These are phyloP conservation scores for Cladophialophora exuberans DNA, from an alignment of 2,329 filamentous ascomycete genomes.

Conservation along the genomic window DNA sequence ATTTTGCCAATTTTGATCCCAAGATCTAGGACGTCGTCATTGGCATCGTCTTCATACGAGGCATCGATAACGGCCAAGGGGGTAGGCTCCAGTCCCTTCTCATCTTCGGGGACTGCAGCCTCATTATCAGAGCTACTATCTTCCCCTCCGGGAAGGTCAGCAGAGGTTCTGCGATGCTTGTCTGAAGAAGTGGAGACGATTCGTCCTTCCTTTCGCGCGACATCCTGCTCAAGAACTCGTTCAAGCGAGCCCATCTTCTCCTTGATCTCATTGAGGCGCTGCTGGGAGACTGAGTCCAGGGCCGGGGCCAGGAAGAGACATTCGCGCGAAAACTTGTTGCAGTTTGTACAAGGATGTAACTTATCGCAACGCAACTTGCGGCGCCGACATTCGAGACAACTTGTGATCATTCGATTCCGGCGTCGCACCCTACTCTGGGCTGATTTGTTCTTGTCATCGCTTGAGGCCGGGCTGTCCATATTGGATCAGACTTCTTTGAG, in stretches of 20 bases:
- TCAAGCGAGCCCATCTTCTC: slow-evolving; percentile 76
- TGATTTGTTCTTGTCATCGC: slow-evolving; percentile 21
- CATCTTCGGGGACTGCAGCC: slow-evolving; percentile 53
- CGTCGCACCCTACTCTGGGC: slow-evolving; percentile 50
- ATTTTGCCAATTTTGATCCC: slow-evolving; percentile 73
- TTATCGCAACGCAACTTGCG: slow-evolving; percentile 81
- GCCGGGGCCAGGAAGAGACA: slow-evolving; percentile 68
- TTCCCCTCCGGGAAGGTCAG: slow-evolving; percentile 39
- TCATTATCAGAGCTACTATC: slow-evolving; percentile 59
- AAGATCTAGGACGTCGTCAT: slow-evolving; percentile 71
- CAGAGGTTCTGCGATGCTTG: slow-evolving; percentile 49
- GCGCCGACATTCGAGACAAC: slow-evolving; percentile 71
- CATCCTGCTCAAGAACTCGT: slow-evolving; percentile 69
- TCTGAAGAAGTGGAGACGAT: not conserved
- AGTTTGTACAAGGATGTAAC: slow-evolving; percentile 69
- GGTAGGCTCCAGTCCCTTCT: slow-evolving; percentile 63
- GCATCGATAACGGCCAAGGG: slow-evolving; percentile 67
- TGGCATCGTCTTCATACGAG: slow-evolving; percentile 66
- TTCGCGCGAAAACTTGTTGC: slow-evolving; percentile 54
- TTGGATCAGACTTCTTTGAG: not conserved
- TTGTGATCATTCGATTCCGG: slow-evolving; percentile 68
- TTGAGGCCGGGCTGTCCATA: slow-evolving; percentile 10
- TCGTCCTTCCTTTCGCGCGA: slow-evolving; percentile 46
- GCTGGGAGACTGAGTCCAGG: slow-evolving; percentile 70
- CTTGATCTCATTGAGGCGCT: slow-evolving; percentile 75